phyloP scores from a whole-genome alignment of 768 basidiomycete species.

The Collybia sordida region DNA sequence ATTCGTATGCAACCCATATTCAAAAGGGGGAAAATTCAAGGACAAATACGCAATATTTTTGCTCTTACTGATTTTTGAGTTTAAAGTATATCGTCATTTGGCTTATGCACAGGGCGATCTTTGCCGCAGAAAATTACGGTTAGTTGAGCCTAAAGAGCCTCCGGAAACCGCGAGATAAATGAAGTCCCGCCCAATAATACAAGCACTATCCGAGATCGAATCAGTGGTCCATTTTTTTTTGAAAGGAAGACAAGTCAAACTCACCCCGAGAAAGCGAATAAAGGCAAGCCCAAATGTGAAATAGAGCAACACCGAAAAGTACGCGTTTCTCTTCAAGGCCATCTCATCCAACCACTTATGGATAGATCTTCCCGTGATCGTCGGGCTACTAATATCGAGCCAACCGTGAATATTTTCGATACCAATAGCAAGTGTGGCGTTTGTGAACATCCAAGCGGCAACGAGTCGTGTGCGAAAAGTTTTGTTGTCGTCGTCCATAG shows the following conservation, averaged over 20 bases:
- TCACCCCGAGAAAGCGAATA: conserved; percentile 60
- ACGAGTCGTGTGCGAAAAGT: conserved; percentile 84
- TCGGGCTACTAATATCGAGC: conserved; percentile 24
- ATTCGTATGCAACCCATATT: no score
- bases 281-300: conserved; percentile 57
- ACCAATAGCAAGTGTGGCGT: conserved; percentile 54
- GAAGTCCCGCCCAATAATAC: conserved; percentile 21
- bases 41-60: no score
- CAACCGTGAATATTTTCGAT: conserved; percentile 60
- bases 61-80: no score
- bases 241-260: conserved; percentile 20
- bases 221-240: neutral
- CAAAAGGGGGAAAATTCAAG: no score
- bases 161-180: conserved; percentile 16
- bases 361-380: conserved; percentile 34
- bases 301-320: conserved; percentile 62
- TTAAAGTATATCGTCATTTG: no score
- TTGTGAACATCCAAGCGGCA: conserved; percentile 67
- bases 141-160: conserved; percentile 19
- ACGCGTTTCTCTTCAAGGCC: conserved; percentile 46
- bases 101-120: no score
- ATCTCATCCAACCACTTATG: conserved; percentile 28
- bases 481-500: conserved; percentile 77
- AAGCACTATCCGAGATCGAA: conserved; percentile 11
- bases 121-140: neutral